Evolutionary conservation across 202 grass and related monocot genomes (phyloP), one percentile per base, ranked within the genome.

Genomic region (Panicum hallii): DNA sequence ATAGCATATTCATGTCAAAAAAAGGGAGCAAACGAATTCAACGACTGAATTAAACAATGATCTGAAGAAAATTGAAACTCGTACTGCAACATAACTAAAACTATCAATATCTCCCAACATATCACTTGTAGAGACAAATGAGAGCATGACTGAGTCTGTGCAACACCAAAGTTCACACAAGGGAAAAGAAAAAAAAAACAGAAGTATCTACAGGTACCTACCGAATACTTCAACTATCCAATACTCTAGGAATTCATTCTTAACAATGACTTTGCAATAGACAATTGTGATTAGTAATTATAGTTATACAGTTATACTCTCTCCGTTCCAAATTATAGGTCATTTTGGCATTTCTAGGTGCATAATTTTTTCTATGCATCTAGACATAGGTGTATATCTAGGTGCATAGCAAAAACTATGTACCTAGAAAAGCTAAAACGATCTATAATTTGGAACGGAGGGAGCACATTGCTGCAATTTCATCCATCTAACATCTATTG

Each of bases 11-110:
- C 60, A 56, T 66, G 46, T 74, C 11, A 32, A 86, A 75, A 75
- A n/a, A 34, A 34, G 34, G 34, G 50, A 30, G 40, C 20, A 48
- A 86, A n/a, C 32, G 19, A 75, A 9, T 48, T 72, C 44, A 11
- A 85, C 14, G 45, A 79, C 68, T 42, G 30, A 79, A 78, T 6
- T 58, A 11, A 45, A 60, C 8, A 75, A 55, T 43, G 34, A 75
- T 54, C 32, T 42, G 23, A 70, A 65, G 26, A 63, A 61, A 19
- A 66, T 9, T 8, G 9, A 26, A 26, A 26, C 26, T 26, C 26
- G 26, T 26, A 26, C 26, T 26, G 26, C 26, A 26, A 62, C 62
- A 42, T 34, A 34, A 34, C 34, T 34, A 34, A 34, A 34, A 34
- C 34, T 34, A 34, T 34, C 3, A 34, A 34, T 34, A 34, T 34